Conservation (phyloP, 2,329 filamentous ascomycete species). For the Dactylellina leptospora region DNA sequence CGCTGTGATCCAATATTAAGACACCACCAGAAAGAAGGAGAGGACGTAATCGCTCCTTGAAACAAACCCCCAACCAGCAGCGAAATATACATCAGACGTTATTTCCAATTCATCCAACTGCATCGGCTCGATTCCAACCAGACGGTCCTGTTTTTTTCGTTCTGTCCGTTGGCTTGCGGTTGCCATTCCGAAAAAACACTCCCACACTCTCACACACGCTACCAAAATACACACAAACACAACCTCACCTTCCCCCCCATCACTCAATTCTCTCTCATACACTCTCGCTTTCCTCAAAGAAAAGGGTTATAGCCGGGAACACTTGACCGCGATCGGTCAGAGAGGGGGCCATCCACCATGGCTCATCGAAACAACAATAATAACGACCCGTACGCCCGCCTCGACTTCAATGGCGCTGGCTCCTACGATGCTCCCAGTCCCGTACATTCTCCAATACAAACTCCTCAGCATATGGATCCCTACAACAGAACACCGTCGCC, state of each 20-base stretch:
- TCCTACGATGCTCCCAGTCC: conserved; percentile 47
- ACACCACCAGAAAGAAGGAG: conserved; percentile 1
- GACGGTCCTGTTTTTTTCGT: not conserved
- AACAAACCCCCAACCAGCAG: conserved; percentile 18
- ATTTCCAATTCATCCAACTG: conserved; percentile 13
- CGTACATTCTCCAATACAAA: conserved; percentile 24
- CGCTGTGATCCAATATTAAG: not conserved
- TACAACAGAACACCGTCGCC: conserved; percentile 51
- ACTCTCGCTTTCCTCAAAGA: conserved; percentile 38
- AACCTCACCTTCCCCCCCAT: conserved; percentile 5
- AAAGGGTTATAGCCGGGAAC: not conserved
- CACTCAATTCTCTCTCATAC: conserved; percentile 43
- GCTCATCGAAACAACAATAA: conserved; percentile 42
- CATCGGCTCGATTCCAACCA: conserved; percentile 7
- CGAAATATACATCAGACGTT: not conserved
- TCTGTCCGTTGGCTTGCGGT: conserved; percentile 12
- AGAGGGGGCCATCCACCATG: conserved; percentile 16
- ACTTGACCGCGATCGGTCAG: conserved; percentile 20
- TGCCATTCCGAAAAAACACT: conserved; percentile 5
- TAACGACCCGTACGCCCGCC: conserved; percentile 56
- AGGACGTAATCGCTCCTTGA: conserved; percentile 45
- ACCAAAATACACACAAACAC: not conserved
- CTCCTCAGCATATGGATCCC: conserved; percentile 40
- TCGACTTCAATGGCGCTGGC: conserved; percentile 55
- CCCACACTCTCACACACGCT: not conserved